Evolutionary conservation across 805 yeast genomes (phyloP), one percentile per base, ranked within the genome.

Genomic region (Wickerhamomyces sydowiorum): DNA sequence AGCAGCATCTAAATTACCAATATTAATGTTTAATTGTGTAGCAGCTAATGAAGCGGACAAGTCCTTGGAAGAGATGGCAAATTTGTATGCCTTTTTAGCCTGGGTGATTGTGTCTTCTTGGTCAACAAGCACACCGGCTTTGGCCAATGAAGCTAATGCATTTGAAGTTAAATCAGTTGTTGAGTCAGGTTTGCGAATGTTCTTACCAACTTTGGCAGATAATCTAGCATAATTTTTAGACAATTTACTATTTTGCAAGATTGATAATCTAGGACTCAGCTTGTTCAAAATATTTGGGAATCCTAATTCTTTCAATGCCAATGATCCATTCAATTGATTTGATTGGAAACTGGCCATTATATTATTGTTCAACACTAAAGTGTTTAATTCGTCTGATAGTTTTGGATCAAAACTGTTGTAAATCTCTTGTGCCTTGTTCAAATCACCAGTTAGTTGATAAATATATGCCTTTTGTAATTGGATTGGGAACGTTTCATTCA

Each of bases 401-500:
- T 43, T 44, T 10, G 52, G 31, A 9, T 52, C 44, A n/a, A 75
- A 52, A 2, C 51, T 44, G 1, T 57, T 47, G 38, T 79, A 59
- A 0, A 76, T 53, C 1, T 56, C 48, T 36, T 63, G 48, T 3
- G 80, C 62, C 17, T 64, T 61, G 1, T 53, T 61, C 1, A 45
- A 33, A 6, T 72, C 56, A 4, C 74, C 75, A 24, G 55, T 38
- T 6, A 65, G 34, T 43, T 77, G 77, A 36, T 72, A 59, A 17
- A 81, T 71, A 52, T 73, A 83, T 2, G 87, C 78, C 33, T 66
- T 66, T 49, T 85, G 83, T 36, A 82, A 56, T 43, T 72, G 60
- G 31, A 85, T 82, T 20, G 91, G 84, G 24, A 74, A 67, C n/a
- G 76, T 54, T 54, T 81, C 87, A 29, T 56, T 49, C 10, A 62